Conservation (phyloP, 371 early-diverging fungal species). For the Rhizopus microsporus region DNA sequence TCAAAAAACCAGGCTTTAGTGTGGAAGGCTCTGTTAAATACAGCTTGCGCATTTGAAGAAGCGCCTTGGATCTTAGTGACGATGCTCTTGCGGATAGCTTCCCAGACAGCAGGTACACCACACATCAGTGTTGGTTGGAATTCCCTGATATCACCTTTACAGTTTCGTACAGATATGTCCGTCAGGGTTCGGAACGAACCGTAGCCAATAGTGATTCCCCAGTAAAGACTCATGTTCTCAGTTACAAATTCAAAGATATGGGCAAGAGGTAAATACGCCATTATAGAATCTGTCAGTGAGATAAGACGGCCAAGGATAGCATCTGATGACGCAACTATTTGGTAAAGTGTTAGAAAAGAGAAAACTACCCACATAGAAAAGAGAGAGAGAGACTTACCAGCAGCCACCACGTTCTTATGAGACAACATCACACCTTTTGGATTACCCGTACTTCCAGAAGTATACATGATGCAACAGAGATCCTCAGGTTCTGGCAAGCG, state of each 20-base stretch:
- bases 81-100: constrained; percentile 88
- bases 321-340: constrained; percentile 62
- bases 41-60: constrained; percentile 62
- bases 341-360: too few relatives aligned
- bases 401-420: constrained; percentile 85
- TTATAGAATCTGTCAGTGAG: constrained; percentile 61
- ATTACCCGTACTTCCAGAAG: constrained; percentile 92
- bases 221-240: constrained; percentile 71
- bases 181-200: constrained; percentile 86
- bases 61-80: constrained; percentile 66
- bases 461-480: constrained; percentile 93
- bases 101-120: constrained; percentile 94
- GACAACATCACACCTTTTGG: constrained; percentile 90
- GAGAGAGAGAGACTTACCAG: constrained; percentile 46
- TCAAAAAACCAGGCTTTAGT: constrained; percentile 77
- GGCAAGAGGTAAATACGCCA: constrained; percentile 94
- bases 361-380: not conserved
- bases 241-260: constrained; percentile 91
- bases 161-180: constrained; percentile 88
- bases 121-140: constrained; percentile 91
- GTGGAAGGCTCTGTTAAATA: constrained; percentile 76
- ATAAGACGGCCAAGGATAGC: constrained; percentile 49
- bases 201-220: constrained; percentile 86
- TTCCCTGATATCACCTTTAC: constrained; percentile 93
- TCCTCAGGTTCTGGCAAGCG: constrained; percentile 73